Conservation (phyloP, 208 protist genomes). For the Wallacemonas rigidus region DNA sequence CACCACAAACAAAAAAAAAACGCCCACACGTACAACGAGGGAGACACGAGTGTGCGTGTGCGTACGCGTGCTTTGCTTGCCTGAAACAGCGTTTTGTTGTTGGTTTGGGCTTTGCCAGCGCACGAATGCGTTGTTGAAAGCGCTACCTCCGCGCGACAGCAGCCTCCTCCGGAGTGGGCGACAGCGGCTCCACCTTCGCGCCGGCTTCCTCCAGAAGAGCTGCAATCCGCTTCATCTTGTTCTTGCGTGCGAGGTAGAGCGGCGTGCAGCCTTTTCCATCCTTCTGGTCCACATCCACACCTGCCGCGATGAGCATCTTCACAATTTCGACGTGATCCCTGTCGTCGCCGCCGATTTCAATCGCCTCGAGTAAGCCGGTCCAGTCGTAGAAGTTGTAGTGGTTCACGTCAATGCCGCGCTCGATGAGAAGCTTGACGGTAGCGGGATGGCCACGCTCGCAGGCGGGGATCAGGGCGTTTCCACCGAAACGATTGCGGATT, state of each 20-base stretch:
- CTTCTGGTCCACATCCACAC: slow-evolving; percentile 45
- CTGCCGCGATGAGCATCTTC: slow-evolving; percentile 47
- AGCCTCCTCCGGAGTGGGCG: slow-evolving; percentile 26
- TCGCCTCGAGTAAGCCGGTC: slow-evolving; percentile 43
- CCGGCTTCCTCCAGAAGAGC: slow-evolving; percentile 49
- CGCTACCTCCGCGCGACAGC: background rate
- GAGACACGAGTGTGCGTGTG: no score
- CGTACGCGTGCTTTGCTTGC: no score
- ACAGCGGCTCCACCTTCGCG: slow-evolving; percentile 14
- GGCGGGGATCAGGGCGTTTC: slow-evolving; percentile 41
- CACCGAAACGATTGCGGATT: slow-evolving; percentile 43
- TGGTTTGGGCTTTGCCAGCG: background rate
- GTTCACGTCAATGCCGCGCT: slow-evolving; percentile 39
- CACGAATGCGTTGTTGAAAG: background rate
- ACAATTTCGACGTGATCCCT: slow-evolving; percentile 61
- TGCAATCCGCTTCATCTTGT: slow-evolving; percentile 43
- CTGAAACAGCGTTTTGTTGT: no score
- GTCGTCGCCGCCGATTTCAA: slow-evolving; percentile 60
- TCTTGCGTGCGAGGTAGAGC: slow-evolving; percentile 47
- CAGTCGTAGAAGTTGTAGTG: slow-evolving; percentile 45
- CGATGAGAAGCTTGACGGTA: slow-evolving; percentile 48
- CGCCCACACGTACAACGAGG: no score
- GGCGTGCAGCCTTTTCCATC: slow-evolving; percentile 46
- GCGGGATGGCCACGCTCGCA: slow-evolving; percentile 54
- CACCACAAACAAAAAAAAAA: no score